A percentile compares a stretch with the other conserved stretches of the same genome.
Evolutionary conservation across 352 stramenopile species (phyloP).

Genomic region (Globisporangium orthogonon): DNA sequence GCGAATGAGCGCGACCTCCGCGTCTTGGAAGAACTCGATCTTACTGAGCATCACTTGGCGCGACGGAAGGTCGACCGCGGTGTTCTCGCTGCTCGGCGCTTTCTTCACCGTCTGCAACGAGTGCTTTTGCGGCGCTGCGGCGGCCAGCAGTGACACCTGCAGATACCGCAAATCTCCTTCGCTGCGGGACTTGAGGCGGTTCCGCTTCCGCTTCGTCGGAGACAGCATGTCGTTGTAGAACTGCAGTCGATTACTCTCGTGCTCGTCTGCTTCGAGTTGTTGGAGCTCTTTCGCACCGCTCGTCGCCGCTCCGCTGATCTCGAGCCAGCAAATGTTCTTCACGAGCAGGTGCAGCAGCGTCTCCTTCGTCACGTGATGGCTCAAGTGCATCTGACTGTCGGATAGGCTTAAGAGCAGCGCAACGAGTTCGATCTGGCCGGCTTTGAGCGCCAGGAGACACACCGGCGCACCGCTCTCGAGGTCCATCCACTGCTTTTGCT

Average conservation of each 20-base stretch:
- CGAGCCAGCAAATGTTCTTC: constrained; percentile 37
- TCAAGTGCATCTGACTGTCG: constrained; percentile 16
- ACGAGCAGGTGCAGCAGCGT: constrained; percentile 39
- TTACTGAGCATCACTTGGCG: background rate
- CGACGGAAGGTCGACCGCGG: background rate
- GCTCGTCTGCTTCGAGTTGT: background rate
- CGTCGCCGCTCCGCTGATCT: constrained; percentile 5
- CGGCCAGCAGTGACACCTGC: constrained; percentile 4
- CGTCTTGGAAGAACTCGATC: constrained; percentile 10
- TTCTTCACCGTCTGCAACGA: constrained; percentile 2
- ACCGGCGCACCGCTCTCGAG: constrained; percentile 36
- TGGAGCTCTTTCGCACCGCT: background rate
- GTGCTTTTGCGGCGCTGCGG: background rate
- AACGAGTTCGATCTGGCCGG: constrained; percentile 52
- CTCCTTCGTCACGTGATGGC: constrained; percentile 18
- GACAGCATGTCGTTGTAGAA: constrained; percentile 1
- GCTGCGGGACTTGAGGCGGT: constrained; percentile 37
- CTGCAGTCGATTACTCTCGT: background rate
- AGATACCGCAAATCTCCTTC: constrained; percentile 39
- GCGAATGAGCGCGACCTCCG: constrained; percentile 5
- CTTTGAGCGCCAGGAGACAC: constrained; percentile 39
- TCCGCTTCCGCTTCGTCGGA: constrained; percentile 16
- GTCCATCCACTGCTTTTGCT: constrained; percentile 35
- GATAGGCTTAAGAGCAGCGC: constrained; percentile 43
- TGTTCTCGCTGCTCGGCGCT: constrained; percentile 3